A percentile compares a stretch with the other conserved stretches of the same genome.
These are phyloP conservation scores for Liquidambar formosana DNA, from an alignment of 164 flowering plant species.

Conservation along the genomic window DNA sequence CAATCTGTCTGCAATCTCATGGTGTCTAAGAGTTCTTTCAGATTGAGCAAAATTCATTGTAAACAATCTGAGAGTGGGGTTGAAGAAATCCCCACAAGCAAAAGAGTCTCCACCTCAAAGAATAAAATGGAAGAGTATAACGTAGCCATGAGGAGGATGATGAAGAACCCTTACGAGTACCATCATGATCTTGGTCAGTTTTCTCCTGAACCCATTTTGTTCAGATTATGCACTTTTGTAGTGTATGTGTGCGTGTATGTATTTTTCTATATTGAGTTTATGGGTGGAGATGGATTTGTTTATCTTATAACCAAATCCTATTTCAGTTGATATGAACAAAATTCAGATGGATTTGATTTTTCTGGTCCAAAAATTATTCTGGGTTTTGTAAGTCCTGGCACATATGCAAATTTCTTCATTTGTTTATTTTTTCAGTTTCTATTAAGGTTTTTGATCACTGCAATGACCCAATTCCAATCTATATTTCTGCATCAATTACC, in stretches of 20 bases:
- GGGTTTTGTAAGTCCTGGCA: too few species aligned
- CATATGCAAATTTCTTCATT: too few species aligned
- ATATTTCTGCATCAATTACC: too few species aligned
- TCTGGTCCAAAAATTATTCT: too few species aligned
- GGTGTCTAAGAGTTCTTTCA: constrained; percentile 9
- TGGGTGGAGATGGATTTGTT: too few species aligned
- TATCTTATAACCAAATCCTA: too few species aligned
- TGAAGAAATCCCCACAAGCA: constrained; percentile 31
- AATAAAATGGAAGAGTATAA: constrained; percentile 82
- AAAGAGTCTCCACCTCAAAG: constrained; percentile 17
- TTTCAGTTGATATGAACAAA: too few species aligned
- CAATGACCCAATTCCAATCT: too few species aligned
- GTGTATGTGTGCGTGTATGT: neutral
- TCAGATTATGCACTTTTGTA: neutral
- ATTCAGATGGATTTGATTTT: too few species aligned
- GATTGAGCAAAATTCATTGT: constrained; percentile 27
- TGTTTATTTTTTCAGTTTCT: too few species aligned
- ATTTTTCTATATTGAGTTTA: neutral
- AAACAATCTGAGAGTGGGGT: constrained; percentile 33
- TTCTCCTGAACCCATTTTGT: neutral
- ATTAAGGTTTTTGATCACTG: too few species aligned
- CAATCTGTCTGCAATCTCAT: constrained; percentile 11
- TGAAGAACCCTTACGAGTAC: constrained; percentile 95
- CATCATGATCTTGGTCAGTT: constrained; percentile 86
- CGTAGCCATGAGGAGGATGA: constrained; percentile 81